Evolutionary conservation across 2,329 filamentous ascomycete species (phyloP).

Genomic region (Diaporthe sp.): DNA sequence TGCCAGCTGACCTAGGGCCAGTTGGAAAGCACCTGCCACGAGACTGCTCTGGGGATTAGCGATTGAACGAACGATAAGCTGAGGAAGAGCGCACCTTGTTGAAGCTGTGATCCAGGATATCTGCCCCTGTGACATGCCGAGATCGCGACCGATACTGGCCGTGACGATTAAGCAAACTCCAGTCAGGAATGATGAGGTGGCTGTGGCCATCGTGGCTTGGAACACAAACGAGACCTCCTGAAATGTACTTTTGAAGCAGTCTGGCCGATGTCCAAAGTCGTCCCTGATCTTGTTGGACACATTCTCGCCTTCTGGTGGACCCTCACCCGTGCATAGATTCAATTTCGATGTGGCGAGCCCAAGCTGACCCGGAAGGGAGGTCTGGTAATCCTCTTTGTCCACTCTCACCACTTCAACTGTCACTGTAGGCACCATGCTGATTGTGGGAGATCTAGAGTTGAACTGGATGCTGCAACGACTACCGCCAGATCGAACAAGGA

Average conservation of each 20-base stretch:
- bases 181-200: background rate
- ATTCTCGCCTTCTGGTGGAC: background rate
- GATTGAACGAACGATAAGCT: background rate
- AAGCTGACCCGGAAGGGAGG: background rate
- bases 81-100: background rate
- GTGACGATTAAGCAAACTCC: background rate
- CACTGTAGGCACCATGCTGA: background rate
- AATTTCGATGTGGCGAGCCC: background rate
- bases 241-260: background rate
- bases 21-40: background rate
- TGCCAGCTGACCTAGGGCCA: background rate
- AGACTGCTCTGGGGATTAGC: background rate
- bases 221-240: slow-evolving; percentile 5
- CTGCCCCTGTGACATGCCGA: background rate
- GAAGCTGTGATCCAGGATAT: slow-evolving; percentile 4
- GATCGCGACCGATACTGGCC: slow-evolving; percentile 5
- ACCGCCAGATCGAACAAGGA: background rate
- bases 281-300: too few species aligned
- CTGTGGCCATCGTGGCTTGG: slow-evolving; percentile 1
- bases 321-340: background rate
- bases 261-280: background rate
- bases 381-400: background rate
- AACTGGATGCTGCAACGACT: too few species aligned
- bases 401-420: background rate
- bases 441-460: background rate